These are phyloP conservation scores for Pleurotus salmoneostramineus DNA, from an alignment of 768 basidiomycete genomes.

Conservation along the genomic window DNA sequence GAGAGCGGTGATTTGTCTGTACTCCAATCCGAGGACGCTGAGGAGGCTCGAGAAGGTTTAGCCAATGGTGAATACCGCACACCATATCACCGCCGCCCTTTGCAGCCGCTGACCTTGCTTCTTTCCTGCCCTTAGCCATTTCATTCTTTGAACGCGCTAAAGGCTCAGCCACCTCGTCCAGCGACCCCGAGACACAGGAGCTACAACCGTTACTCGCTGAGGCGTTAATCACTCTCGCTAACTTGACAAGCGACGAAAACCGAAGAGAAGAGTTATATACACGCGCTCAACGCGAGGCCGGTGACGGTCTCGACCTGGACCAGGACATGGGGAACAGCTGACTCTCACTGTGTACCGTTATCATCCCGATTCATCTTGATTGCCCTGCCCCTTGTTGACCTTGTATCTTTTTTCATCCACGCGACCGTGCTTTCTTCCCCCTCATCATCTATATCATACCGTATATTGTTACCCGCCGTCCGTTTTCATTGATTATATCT, in stretches of 20 bases:
- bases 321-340: slow-evolving; percentile 20
- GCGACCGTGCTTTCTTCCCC: neutral
- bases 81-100: neutral
- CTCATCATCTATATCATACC: neutral
- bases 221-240: slow-evolving; percentile 55
- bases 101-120: neutral
- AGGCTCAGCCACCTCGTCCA: slow-evolving; percentile 17
- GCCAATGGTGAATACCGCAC: slow-evolving; percentile 16
- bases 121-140: slow-evolving; percentile 23
- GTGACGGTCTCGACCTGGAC: slow-evolving; percentile 29
- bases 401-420: neutral
- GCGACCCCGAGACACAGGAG: slow-evolving; percentile 19
- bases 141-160: slow-evolving; percentile 38
- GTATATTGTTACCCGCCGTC: neutral
- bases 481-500: neutral
- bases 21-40: slow-evolving; percentile 43
- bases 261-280: slow-evolving; percentile 49
- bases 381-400: neutral
- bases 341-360: neutral
- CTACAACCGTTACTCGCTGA: slow-evolving; percentile 38
- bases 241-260: slow-evolving; percentile 45
- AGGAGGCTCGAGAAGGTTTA: slow-evolving; percentile 52
- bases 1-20: slow-evolving; percentile 38
- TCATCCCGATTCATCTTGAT: neutral
- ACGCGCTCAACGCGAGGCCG: slow-evolving; percentile 46